Conservation (phyloP, 139 green algal genomes). For the Micractinium sp. region DNA sequence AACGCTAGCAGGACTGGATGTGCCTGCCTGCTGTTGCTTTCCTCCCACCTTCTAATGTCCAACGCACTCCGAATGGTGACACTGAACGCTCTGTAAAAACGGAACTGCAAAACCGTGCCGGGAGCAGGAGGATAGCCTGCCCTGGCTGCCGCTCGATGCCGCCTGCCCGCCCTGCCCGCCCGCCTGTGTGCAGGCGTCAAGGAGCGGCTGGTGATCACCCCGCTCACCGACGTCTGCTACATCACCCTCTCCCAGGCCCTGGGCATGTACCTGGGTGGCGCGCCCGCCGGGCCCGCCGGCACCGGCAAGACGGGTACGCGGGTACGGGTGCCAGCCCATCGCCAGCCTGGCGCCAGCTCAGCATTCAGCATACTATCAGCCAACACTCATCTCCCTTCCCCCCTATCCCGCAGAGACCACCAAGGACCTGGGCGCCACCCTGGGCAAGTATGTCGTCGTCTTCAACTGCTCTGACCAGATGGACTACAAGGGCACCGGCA, state of each 20-base stretch:
- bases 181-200: constrained; percentile 75
- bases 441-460: constrained; percentile 98
- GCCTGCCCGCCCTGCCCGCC: background rate
- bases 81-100: no score
- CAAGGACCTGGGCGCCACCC: constrained; percentile 94
- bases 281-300: constrained; percentile 91
- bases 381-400: background rate
- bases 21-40: no score
- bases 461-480: constrained; percentile 99
- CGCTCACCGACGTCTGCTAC: constrained; percentile 97
- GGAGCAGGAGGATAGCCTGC: background rate
- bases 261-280: constrained; percentile 94
- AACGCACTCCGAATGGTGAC: no score
- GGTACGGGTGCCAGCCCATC: background rate
- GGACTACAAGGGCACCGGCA: constrained; percentile 96
- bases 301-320: constrained; percentile 87
- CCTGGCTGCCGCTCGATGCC: background rate
- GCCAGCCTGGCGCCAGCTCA: background rate
- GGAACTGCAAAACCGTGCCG: background rate
- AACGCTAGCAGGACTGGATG: no score
- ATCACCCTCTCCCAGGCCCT: constrained; percentile 94
- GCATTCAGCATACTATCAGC: no score
- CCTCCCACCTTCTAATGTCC: no score
- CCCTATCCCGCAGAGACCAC: constrained; percentile 79
- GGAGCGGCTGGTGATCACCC: constrained; percentile 96